These are phyloP conservation scores for Coniochaeta pulveracea DNA, from an alignment of 2,329 filamentous ascomycete genomes.

Conservation along the genomic window DNA sequence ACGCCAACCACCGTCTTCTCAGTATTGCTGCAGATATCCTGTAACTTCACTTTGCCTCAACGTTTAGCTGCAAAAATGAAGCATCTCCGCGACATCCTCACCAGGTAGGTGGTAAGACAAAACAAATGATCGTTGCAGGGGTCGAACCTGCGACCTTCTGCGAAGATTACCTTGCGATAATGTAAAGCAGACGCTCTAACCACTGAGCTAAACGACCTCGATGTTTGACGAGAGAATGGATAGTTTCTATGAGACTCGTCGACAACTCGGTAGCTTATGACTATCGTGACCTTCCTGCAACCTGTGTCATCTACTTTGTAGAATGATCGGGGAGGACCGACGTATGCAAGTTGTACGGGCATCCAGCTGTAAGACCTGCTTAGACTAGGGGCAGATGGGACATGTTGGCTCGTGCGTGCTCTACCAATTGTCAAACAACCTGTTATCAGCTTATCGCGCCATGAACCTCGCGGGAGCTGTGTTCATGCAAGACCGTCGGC, in stretches of 20 bases:
- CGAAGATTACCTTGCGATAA: slow-evolving; percentile 6
- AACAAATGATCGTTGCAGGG: slow-evolving; percentile 18
- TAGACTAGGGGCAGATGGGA: no score
- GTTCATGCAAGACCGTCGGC: background rate
- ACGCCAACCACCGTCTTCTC: no score
- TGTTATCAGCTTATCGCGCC: background rate
- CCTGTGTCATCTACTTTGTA: background rate
- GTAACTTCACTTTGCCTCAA: no score
- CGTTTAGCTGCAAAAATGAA: no score
- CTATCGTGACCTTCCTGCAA: background rate
- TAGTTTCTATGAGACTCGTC: slow-evolving; percentile 1
- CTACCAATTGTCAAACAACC: background rate
- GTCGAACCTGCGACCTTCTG: slow-evolving; percentile 23
- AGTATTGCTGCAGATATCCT: no score
- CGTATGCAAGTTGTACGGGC: background rate
- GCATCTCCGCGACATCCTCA: no score
- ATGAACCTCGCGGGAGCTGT: background rate
- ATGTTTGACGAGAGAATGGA: background rate
- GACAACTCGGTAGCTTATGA: background rate
- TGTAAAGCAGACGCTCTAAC: slow-evolving; percentile 23
- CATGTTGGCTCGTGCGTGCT: no score
- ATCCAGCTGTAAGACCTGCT: background rate
- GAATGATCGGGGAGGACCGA: background rate
- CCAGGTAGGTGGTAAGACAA: no score
- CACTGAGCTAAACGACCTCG: slow-evolving; percentile 18